These are phyloP conservation scores for Schizophyllum commune DNA, from an alignment of 1,284 basidiomycete species.

Conservation along the genomic window DNA sequence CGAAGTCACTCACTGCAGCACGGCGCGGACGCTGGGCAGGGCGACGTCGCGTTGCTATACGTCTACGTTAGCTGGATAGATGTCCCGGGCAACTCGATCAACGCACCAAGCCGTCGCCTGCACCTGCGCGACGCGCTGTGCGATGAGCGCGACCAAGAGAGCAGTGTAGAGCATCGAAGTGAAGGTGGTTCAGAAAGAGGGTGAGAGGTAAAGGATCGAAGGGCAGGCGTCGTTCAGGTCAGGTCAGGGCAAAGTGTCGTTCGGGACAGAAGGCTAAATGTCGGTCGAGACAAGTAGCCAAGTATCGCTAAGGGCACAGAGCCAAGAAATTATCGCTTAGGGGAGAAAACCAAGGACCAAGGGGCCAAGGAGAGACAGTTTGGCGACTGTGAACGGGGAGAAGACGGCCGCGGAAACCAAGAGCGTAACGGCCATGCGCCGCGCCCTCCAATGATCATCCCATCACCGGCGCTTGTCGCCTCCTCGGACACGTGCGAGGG, in stretches of 20 bases:
- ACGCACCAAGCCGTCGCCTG: slow-evolving; percentile 11
- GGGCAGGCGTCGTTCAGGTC: too few species aligned
- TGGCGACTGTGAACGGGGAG: background rate
- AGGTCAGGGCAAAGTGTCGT: too few species aligned
- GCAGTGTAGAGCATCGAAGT: background rate
- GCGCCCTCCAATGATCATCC: background rate
- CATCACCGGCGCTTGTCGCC: background rate
- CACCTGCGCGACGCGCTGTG: slow-evolving; percentile 9
- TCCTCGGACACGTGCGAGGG: too few species aligned
- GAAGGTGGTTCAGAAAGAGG: background rate
- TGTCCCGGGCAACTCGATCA: background rate
- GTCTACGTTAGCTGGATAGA: background rate
- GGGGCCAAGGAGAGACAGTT: too few species aligned
- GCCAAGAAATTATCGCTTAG: too few species aligned
- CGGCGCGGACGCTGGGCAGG: slow-evolving; percentile 50
- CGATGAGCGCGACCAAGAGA: slow-evolving; percentile 6
- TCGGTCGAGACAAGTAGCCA: too few species aligned
- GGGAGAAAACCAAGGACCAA: too few species aligned
- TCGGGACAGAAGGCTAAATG: too few species aligned
- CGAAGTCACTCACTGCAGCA: slow-evolving; percentile 54
- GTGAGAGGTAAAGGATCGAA: background rate
- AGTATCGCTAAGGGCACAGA: too few species aligned
- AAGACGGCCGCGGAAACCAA: background rate
- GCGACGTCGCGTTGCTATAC: slow-evolving; percentile 42
- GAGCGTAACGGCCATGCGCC: background rate